These are phyloP conservation scores for Penicillium sp. DNA, from an alignment of 2,329 filamentous ascomycete genomes.

Conservation along the genomic window DNA sequence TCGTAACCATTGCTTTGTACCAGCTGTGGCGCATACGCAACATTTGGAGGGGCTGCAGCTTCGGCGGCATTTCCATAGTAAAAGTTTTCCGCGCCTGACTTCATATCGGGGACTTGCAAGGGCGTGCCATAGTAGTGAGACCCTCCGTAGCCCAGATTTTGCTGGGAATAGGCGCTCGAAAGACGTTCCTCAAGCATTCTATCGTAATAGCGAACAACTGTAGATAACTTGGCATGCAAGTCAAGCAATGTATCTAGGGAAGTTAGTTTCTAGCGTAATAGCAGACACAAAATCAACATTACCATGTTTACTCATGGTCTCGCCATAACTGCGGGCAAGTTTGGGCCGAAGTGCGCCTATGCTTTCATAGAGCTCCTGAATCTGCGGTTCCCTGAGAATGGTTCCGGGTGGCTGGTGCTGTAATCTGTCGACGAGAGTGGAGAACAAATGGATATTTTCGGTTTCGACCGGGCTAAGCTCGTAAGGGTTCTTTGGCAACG, in stretches of 20 bases:
- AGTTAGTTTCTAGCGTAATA: constrained; percentile 18
- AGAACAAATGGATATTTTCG: constrained; percentile 95
- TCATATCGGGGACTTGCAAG: constrained; percentile 11
- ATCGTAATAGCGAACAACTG: constrained; percentile 95
- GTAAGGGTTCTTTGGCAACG: constrained; percentile 84
- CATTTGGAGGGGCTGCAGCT: constrained; percentile 5
- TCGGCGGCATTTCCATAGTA: constrained; percentile 22
- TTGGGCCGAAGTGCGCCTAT: constrained; percentile 93
- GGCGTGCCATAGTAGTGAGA: constrained; percentile 18
- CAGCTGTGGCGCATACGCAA: constrained; percentile 14
- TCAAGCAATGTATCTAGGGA: constrained; percentile 80
- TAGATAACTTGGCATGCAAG: constrained; percentile 90
- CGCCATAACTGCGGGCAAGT: constrained; percentile 89
- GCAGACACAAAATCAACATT: constrained; percentile 33
- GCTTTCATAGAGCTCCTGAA: constrained; percentile 96
- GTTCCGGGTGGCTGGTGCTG: constrained; percentile 95
- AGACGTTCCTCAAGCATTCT: constrained; percentile 95
- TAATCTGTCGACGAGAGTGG: constrained; percentile 87
- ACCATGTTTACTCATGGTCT: constrained; percentile 99
- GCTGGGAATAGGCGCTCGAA: constrained; percentile 86
- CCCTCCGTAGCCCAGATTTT: constrained; percentile 62
- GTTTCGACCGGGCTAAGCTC: constrained; percentile 91
- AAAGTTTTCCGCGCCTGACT: constrained; percentile 22
- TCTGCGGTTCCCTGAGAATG: constrained; percentile 93
- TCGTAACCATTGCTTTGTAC: constrained; percentile 11